A percentile compares a stretch with the other conserved stretches of the same genome.
phyloP scores from a whole-genome alignment of 2,329 filamentous ascomycete genomes.

The Piedraia hortae region DNA sequence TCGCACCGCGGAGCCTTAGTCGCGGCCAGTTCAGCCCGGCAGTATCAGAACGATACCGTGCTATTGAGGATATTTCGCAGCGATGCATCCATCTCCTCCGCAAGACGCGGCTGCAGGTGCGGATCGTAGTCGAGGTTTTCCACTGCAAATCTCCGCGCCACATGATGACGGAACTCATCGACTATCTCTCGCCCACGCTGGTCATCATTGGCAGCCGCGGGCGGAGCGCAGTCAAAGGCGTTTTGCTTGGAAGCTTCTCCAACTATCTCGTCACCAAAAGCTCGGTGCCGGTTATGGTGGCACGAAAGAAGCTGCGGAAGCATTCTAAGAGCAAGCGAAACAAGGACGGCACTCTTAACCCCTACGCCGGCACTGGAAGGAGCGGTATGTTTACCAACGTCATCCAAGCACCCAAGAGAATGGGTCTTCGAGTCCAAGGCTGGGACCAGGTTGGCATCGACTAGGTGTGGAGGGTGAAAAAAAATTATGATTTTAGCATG shows the following conservation, averaged over 20 bases:
- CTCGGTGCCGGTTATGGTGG: constrained; percentile 93
- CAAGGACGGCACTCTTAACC: constrained; percentile 10
- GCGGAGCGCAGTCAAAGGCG: constrained; percentile 74
- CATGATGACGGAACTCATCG: constrained; percentile 89
- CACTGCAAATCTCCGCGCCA: constrained; percentile 97
- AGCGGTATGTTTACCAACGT: constrained; percentile 10
- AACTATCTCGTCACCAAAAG: constrained; percentile 96
- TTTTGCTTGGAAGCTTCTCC: constrained; percentile 83
- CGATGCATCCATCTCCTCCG: constrained; percentile 61
- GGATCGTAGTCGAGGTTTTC: constrained; percentile 82
- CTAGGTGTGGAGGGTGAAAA: constrained; percentile 3
- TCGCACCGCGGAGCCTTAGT: constrained; percentile 8
- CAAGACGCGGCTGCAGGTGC: constrained; percentile 77
- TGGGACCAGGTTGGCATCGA: constrained; percentile 14
- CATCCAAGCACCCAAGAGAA: constrained; percentile 10
- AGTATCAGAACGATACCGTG: constrained; percentile 55
- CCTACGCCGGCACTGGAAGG: constrained; percentile 10
- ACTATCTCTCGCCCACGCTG: constrained; percentile 67
- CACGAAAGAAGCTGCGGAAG: constrained; percentile 66
- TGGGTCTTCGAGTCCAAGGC: constrained; percentile 10
- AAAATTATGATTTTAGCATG: no score
- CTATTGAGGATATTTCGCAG: constrained; percentile 61
- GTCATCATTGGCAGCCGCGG: constrained; percentile 83
- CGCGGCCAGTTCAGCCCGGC: constrained; percentile 20
- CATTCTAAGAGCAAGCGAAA: constrained; percentile 28